Percentiles rank a stretch among this genome's conserved stretches.
phyloP scores from a whole-genome alignment of 202 grass and related monocot genomes.

The Musa balbisiana region DNA sequence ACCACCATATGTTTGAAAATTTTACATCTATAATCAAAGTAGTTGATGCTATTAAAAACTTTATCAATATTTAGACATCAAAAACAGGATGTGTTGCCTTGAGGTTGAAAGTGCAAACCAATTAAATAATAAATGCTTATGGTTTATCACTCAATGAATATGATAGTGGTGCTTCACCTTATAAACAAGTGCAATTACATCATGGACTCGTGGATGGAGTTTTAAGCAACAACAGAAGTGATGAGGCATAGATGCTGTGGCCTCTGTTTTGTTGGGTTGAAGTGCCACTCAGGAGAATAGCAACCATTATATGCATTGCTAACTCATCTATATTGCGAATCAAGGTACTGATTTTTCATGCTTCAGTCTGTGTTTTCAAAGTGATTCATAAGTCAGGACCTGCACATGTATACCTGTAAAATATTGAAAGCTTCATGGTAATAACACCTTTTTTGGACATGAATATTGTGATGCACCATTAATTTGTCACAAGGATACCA shows the following conservation, averaged over 20 bases:
- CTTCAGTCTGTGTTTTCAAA: no score
- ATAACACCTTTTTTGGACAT: no score
- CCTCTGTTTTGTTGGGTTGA: not conserved
- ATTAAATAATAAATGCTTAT: no score
- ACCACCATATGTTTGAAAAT: not conserved
- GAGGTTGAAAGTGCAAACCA: no score
- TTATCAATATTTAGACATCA: not conserved
- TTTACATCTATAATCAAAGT: not conserved
- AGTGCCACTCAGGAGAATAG: not conserved
- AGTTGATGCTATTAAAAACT: not conserved
- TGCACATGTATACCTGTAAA: no score
- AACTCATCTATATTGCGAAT: not conserved
- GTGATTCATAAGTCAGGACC: no score
- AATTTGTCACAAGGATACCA: no score
- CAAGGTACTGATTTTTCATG: no score
- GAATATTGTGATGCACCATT: no score
- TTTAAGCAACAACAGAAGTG: not conserved
- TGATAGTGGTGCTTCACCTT: not conserved
- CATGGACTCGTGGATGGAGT: not conserved
- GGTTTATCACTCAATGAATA: no score
- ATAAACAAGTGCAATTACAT: not conserved
- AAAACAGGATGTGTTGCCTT: not conserved
- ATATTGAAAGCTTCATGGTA: no score
- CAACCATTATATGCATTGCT: not conserved
- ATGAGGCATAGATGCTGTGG: not conserved